phyloP scores from a whole-genome alignment of 2,329 filamentous ascomycete genomes.

The Fusarium acutatum region DNA sequence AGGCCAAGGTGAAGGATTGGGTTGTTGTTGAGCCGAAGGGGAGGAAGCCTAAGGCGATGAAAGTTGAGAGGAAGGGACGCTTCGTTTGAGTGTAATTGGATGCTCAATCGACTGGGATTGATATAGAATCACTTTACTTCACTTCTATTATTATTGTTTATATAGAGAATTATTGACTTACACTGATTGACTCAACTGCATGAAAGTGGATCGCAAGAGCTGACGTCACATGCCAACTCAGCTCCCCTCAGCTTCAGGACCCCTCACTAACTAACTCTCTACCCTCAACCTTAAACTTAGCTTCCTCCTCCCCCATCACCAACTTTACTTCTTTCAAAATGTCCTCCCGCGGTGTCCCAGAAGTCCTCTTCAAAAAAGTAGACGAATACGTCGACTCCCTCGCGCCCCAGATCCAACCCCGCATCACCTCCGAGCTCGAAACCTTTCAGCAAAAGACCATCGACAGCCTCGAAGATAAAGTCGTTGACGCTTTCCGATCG shows the following conservation, averaged over 20 bases:
- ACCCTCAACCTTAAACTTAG: background rate
- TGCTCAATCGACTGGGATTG: background rate
- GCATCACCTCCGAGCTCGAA: conserved; percentile 55
- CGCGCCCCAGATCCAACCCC: conserved; percentile 56
- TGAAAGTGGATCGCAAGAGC: conserved; percentile 1
- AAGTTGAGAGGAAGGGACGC: background rate
- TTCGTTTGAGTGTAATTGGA: background rate
- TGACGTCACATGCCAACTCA: conserved; percentile 27
- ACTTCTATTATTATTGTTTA: background rate
- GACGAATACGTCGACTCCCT: conserved; percentile 59
- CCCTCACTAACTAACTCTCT: background rate
- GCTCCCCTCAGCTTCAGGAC: background rate
- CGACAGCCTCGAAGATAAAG: conserved; percentile 55
- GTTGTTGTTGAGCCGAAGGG: conserved; percentile 26
- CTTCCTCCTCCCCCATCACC: background rate
- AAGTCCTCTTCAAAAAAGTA: conserved; percentile 54
- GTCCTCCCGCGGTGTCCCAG: conserved; percentile 51
- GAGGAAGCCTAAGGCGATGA: background rate
- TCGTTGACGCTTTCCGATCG: conserved; percentile 55
- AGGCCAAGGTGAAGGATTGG: conserved; percentile 28
- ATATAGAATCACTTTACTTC: background rate
- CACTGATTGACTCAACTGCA: background rate
- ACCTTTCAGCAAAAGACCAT: conserved; percentile 56
- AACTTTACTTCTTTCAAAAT: conserved; percentile 25
- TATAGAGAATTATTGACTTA: background rate